These are phyloP conservation scores for Rhodosorus marinus DNA, from an alignment of 23 red algal genomes.

Conservation along the genomic window DNA sequence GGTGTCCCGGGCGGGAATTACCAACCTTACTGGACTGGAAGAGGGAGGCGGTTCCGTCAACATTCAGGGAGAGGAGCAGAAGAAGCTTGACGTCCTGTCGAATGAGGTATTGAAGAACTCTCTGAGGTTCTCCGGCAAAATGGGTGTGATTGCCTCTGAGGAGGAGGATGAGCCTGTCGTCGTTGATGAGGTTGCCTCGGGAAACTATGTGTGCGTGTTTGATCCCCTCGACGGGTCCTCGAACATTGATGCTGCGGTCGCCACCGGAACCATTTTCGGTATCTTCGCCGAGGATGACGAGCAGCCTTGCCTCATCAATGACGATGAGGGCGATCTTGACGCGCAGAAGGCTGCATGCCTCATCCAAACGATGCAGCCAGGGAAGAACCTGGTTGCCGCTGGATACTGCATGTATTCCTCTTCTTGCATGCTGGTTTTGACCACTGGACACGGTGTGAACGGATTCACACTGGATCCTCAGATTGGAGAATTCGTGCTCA, in stretches of 20 bases:
- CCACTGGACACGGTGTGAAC: slow-evolving; percentile 70
- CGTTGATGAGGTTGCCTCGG: slow-evolving; percentile 82
- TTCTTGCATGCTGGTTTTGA: slow-evolving; percentile 78
- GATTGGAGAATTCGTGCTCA: slow-evolving; percentile 93
- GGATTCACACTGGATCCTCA: slow-evolving; percentile 90
- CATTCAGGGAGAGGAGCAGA: slow-evolving; percentile 96
- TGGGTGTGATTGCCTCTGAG: slow-evolving; percentile 86
- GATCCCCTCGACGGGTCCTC: slow-evolving; percentile 89
- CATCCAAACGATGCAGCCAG: slow-evolving; percentile 86
- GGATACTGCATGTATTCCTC: slow-evolving; percentile 96
- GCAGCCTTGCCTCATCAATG: slow-evolving; percentile 46
- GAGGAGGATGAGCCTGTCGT: slow-evolving; percentile 98
- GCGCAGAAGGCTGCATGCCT: slow-evolving; percentile 53
- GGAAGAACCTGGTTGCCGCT: slow-evolving; percentile 69
- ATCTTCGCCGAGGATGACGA: slow-evolving; percentile 47
- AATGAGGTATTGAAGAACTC: slow-evolving; percentile 98
- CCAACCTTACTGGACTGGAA: slow-evolving; percentile 79
- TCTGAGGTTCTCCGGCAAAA: slow-evolving; percentile 64
- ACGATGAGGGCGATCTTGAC: slow-evolving; percentile 42
- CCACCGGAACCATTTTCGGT: slow-evolving; percentile 95
- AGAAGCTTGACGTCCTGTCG: slow-evolving; percentile 89
- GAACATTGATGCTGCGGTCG: slow-evolving; percentile 90
- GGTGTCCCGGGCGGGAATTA: slow-evolving; percentile 74
- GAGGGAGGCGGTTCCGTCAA: slow-evolving; percentile 43
- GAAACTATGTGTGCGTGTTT: slow-evolving; percentile 82